Base-by-base conservation (phyloP, 139 green algal species). In the Penium margaritaceum region DNA sequence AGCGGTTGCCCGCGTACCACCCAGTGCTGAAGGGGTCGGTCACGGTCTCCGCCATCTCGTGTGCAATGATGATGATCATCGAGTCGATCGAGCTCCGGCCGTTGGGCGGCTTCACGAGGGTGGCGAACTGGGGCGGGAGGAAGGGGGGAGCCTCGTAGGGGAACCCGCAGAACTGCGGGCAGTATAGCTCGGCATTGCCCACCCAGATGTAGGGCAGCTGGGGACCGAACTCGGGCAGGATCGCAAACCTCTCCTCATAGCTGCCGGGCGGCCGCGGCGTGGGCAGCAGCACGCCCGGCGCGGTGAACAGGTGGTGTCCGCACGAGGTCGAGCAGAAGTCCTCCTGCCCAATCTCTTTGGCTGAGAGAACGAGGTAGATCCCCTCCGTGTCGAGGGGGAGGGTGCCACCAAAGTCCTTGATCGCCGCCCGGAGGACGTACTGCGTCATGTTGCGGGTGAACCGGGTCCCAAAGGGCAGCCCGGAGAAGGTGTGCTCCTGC, bases 181-280 rank as follows among this genome's bases (percentile, higher is more conserved):
- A 63, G 14, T 63, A 17, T 9, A 14, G 6, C 9, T 12, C 9
- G 6, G 53, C 14, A 17, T 63, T 63, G 9, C 53, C 53, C n/a
- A 63, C 53, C 53, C 53, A 63, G 21, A 17, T 17, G 15, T 63
- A 63, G 21, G 53, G 53, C 53, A 63, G 53, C 53, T 63, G 53
- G 9, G 27, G 53, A 14, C 53, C 53, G 9, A 12, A 21, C 41
- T 21, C 9, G 9, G 9, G 41, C 41, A 51, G 12, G 41, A 9
- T 51, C 41, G 9, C 41, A 51, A 51, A 9, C 9, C 41, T 51
- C n/a, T 51, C 41, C 41, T 21, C 9, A 12, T 51, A 12, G 9
- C 41, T 21, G 9, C 41, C 12, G 41, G 9, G 41, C 41, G 15
- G 53, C 9, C 6, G 53, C 6, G n/a, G 24, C 9, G 53, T 12